Base-by-base conservation (phyloP, 345 rosid genomes). In the Orychophragmus violaceus region DNA sequence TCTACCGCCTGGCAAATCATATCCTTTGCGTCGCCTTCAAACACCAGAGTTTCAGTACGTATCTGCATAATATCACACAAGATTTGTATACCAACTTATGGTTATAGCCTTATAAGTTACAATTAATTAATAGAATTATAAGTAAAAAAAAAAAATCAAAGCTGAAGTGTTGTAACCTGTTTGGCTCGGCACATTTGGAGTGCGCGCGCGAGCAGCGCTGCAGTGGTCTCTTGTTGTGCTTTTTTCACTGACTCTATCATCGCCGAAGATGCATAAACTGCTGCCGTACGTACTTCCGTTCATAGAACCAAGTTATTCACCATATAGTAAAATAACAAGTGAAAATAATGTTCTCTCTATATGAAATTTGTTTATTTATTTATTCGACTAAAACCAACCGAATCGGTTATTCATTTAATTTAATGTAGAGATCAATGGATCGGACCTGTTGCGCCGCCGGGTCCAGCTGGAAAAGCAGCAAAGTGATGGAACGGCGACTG, bases 391-490 rank as follows among this genome's bases (percentile, higher is more conserved):
- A n/a, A n/a, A n/a, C n/a, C n/a, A n/a, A n/a, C n/a, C n/a, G n/a
- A n/a, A 7, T n/a, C n/a, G n/a, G n/a, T n/a, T n/a, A n/a, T n/a
- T n/a, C n/a, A n/a, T n/a, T n/a, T n/a, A n/a, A n/a, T n/a, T n/a
- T n/a, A n/a, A n/a, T n/a, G n/a, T n/a, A n/a, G n/a, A 39, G 55
- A 70, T 39, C 12, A 58, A 30, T 5, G 19, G 51, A 58, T 22
- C 8, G 25, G 41, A 72, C 73, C 69, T 70, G 78, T 73, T 8
- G 82, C 83, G 4, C 76, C 81, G 8, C 79, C 87, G 2, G 85
- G 80, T 39, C 83, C 83, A 48, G 77, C 68, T 3, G 85, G 79
- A 50, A 39, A 64, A 24, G 79, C 22, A 53, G 53, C 17, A 52
- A 68, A 62, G 18, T 68, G 76, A 16, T 77, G 79, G 18, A 77